Base-by-base conservation (phyloP, 1,284 basidiomycete genomes). In the Bjerkandera adusta region DNA sequence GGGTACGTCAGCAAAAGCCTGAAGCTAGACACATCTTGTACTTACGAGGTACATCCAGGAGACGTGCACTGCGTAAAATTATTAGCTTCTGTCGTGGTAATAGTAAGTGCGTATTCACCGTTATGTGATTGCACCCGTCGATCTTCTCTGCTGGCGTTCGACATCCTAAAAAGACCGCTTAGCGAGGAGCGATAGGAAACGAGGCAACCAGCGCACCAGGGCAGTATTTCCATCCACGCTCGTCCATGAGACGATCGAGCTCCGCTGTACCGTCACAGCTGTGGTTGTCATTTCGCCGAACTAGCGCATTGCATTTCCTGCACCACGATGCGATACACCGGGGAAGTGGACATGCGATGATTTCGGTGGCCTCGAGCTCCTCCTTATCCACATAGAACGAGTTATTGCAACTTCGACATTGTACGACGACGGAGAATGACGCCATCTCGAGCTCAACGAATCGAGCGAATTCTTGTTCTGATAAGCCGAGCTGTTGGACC, bases 191-290 rank as follows among this genome's bases (percentile, higher is more conserved):
- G 2, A 2, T 12, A 15, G 11, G 8, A 3, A 12, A 8, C 10
- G 24, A 8, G 2, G 3, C 13, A 20, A 22, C 12, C 22, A 15
- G 33, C 71, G 49, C 47, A 76, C 77, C 74, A 26, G 79, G 79
- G 50, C 78, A 81, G 54, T 74, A 68, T 50, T 74, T 75, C 79
- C 79, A 81, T 4, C 79, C 76, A 32, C 68, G 58, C 37, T 66
- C 48, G 30, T 64, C 61, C 72, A 81, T 72, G 16, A 80, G 62
- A 48, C 72, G 62, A 12, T 71, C 68, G 32, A 81, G 59, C 52
- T 81, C 79, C 0, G 65, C 63, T 0, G 74, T 66, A 13, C 78
- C 77, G 52, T 80, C 77, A 50, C 79, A 81, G 0, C 76, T 75
- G 52, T 82, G 79, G 41, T 66, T 48, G 3, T 66, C 59, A 30